phyloP scores from a whole-genome alignment of 2,329 filamentous ascomycete species.

The Alternaria burnsii region DNA sequence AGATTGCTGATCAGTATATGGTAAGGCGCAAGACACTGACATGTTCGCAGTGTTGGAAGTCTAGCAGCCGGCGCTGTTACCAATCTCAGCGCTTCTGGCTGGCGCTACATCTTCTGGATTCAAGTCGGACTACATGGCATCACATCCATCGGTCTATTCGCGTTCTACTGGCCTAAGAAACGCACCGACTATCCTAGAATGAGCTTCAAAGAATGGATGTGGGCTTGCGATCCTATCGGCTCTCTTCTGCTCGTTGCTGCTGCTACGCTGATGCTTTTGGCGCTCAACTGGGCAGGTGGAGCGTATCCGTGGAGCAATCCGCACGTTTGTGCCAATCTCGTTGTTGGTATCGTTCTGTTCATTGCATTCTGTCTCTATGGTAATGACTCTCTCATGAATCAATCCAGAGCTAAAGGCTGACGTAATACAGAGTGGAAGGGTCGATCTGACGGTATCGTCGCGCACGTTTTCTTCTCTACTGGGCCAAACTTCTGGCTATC shows the following conservation, averaged over 20 bases:
- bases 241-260: constrained; percentile 35
- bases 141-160: constrained; percentile 58
- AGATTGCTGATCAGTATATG: fast-evolving
- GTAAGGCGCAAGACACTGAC: not conserved
- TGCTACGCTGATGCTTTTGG: constrained; percentile 40
- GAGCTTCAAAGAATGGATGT: constrained; percentile 35
- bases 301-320: constrained; percentile 35
- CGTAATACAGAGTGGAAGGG: constrained; percentile 62
- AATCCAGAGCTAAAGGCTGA: not conserved
- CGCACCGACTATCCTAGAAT: constrained; percentile 36
- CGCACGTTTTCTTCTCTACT: constrained; percentile 64
- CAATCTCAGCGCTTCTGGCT: constrained; percentile 57
- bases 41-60: constrained; percentile 53
- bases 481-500: constrained; percentile 65
- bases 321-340: constrained; percentile 37
- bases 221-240: constrained; percentile 45
- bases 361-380: constrained; percentile 41
- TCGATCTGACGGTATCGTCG: constrained; percentile 62
- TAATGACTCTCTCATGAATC: not conserved
- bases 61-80: constrained; percentile 64
- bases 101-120: constrained; percentile 68
- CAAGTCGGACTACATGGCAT: constrained; percentile 63
- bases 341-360: constrained; percentile 34
- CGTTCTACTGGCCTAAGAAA: constrained; percentile 48
- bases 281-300: constrained; percentile 45